Evolutionary conservation across 2,329 filamentous ascomycete genomes (phyloP).

Genomic region (Fusarium sp.): DNA sequence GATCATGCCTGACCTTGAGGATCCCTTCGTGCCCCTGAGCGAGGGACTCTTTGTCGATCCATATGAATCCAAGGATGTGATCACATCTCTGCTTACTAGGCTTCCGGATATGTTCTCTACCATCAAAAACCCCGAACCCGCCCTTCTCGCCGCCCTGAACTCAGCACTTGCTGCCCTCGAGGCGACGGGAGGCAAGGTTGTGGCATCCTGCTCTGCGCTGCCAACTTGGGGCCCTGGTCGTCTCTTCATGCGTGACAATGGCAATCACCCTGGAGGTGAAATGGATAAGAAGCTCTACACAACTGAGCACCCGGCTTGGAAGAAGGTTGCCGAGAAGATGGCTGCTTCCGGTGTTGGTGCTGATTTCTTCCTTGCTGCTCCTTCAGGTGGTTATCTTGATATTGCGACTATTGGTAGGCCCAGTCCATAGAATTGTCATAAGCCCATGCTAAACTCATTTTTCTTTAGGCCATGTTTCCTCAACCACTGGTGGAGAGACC

Average conservation of each 20-base stretch:
- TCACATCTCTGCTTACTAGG: constrained; percentile 84
- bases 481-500: constrained; percentile 91
- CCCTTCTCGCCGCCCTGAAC: constrained; percentile 83
- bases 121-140: constrained; percentile 90
- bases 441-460: constrained; percentile 2
- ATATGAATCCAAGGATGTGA: constrained; percentile 85
- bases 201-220: constrained; percentile 86
- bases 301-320: constrained; percentile 89
- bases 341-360: constrained; percentile 85
- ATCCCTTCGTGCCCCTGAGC: constrained; percentile 92
- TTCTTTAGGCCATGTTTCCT: constrained; percentile 76
- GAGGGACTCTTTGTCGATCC: constrained; percentile 96
- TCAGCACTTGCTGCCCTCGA: constrained; percentile 86
- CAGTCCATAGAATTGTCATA: neutral
- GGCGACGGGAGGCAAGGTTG: constrained; percentile 88
- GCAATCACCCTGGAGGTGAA: constrained; percentile 85
- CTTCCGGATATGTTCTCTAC: constrained; percentile 87
- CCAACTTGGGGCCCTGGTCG: constrained; percentile 92
- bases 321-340: constrained; percentile 87
- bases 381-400: constrained; percentile 90
- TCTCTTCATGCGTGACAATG: constrained; percentile 86
- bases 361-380: constrained; percentile 94
- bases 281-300: constrained; percentile 91
- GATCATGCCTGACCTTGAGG: constrained; percentile 97
- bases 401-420: constrained; percentile 84